Evolutionary conservation across 306 rosid species (phyloP), one percentile per base, ranked within the genome.

Genomic region (Dryas octopetala): DNA sequence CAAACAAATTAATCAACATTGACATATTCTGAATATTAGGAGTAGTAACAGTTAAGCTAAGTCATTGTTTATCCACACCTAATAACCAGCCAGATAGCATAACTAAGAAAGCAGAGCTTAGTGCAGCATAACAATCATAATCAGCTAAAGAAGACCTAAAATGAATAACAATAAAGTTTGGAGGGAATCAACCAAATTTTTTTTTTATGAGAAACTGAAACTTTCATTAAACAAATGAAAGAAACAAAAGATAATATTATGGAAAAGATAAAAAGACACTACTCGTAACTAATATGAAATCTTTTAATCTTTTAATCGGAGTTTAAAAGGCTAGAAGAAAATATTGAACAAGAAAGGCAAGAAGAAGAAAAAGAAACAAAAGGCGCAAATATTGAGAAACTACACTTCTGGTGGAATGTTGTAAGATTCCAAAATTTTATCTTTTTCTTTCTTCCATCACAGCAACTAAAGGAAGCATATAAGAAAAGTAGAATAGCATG

Each of bases 361-460:
- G 0, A 68, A 57, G 11, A 66, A 14, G n/a, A 48, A 41, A 19
- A 28, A 45, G 54, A 40, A 59, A 59, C 6, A 14, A 72, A 58
- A 32, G n/a, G 9, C 11, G 32, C 6, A n/a, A 40, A 46, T 38
- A 70, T 44, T 44, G 17, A 28, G 46, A 72, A 72, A 26, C 48
- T 12, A 40, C 19, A 59, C 54, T 72, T 45, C 44, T 44, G 10
- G 67, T 72, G 57, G 54, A 44, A 17, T 46, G 12, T 58, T 72
- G 45, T 45, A 59, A 72, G 46, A 72, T 57, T 72, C 75, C 15
- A 19, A 41, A 57, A 7, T 44, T 41, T 6, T 10, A 48, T 71
- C 46, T 11, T 71, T 32, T 57, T 71, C 17, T 43, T 55, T 6
- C 4, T 28, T 45, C 62, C 38, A 41, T 71, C 19, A 19, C 63